Evolutionary conservation across 2,329 filamentous ascomycete species (phyloP), one percentile per base, ranked within the genome.

Genomic region (Shiraia bambusicola): DNA sequence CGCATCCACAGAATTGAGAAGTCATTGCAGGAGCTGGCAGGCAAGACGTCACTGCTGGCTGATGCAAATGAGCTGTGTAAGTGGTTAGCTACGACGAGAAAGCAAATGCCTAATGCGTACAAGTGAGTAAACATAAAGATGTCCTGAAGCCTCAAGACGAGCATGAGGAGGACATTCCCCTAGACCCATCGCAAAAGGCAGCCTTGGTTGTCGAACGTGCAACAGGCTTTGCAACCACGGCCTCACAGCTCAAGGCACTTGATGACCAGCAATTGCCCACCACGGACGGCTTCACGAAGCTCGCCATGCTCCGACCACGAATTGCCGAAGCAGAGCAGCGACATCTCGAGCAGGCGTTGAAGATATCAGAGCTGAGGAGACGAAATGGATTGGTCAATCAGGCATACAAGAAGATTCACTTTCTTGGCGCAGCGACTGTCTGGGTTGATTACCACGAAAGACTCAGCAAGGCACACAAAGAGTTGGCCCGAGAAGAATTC

Each of bases 361-460:
- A 85, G 65, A 79, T 87, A 48, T 79, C 78, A 15, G 79, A 79
- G 63, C 76, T 86, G 61, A 77, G 81, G 63, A 77, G 70, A 48
- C 77, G 76, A 51, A 91, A 79, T 70, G 87, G 82, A 66, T 53
- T 67, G 33, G 33, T 72, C 9, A 66, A 74, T 40, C 66, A 69
- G 65, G 66, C 49, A 26, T 94, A 88, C 85, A 90, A 92, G 67
- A 83, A 90, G 63, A 72, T 80, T 16, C 81, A 82, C 3, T 75
- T 93, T 30, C 72, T 95, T 34, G 77, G 78, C 9, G 81, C 81
- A 53, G 84, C 84, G 0, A 79, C 82, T 53, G 78, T 79, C 43
- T 84, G 89, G 72, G 85, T 84, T 15, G 81, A 85, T 37, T 82
- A 85, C 61, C 86, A 94, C 68, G 76, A 79, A 25, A 75, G 86